Conservation (phyloP, 225 moss, liverwort and hornwort species). For the Pseudisothecium myosuroides region DNA sequence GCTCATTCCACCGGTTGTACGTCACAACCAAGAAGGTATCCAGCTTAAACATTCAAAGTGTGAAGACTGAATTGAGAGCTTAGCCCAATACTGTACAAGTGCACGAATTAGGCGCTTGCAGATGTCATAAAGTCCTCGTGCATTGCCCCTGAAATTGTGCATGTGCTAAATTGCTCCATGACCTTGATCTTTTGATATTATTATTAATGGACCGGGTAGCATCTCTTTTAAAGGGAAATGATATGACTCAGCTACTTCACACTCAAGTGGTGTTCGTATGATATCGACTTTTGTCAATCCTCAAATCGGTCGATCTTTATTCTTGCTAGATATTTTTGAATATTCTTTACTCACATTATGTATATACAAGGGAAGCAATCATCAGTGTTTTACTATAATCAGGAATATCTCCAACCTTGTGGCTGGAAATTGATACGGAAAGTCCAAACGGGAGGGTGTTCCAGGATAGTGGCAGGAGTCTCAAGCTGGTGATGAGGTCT, state of each 20-base stretch:
- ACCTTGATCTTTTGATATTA: not conserved
- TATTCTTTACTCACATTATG: not conserved
- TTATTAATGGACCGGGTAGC: not conserved
- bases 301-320: not conserved
- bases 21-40: slow-evolving; percentile 6
- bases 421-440: slow-evolving; percentile 8
- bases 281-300: slow-evolving; percentile 1
- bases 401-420: slow-evolving; percentile 8
- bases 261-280: slow-evolving; percentile 5
- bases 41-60: not conserved
- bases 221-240: not conserved
- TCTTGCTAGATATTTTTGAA: not conserved
- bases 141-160: not conserved
- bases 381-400: not conserved
- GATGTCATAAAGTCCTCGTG: slow-evolving; percentile 5
- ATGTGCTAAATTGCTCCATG: not conserved
- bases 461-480: slow-evolving; percentile 24
- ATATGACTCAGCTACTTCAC: not conserved
- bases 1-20: not conserved
- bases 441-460: slow-evolving; percentile 33
- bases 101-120: not conserved
- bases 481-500: slow-evolving; percentile 34
- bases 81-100: not conserved
- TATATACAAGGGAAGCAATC: not conserved
- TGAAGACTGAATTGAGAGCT: not conserved